Evolutionary conservation across 2,329 filamentous ascomycete species (phyloP).

Genomic region (Fusarium sp.): DNA sequence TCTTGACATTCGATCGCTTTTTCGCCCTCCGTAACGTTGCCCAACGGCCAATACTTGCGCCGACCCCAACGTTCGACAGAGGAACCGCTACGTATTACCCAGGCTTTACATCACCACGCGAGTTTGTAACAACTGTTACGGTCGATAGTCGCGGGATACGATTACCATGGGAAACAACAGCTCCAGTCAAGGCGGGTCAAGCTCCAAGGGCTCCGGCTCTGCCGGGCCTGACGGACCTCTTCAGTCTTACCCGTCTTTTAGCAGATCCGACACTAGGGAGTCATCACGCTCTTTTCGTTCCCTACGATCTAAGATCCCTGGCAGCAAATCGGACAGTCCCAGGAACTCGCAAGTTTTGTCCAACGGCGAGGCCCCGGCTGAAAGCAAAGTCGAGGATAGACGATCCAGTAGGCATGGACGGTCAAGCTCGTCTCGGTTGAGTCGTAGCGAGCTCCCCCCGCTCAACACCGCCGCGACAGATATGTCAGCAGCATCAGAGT

Average conservation of each 20-base stretch:
- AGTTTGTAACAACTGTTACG: conserved; percentile 44
- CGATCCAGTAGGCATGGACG: conserved; percentile 72
- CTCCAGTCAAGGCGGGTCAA: conserved; percentile 64
- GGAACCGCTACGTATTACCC: conserved; percentile 36
- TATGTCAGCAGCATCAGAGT: conserved; percentile 52
- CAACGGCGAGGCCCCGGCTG: conserved; percentile 64
- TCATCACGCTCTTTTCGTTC: conserved; percentile 86
- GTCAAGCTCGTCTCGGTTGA: conserved; percentile 57
- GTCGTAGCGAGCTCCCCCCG: conserved; percentile 56
- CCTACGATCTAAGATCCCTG: conserved; percentile 89
- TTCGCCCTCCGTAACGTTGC: conserved; percentile 62
- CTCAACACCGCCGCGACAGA: conserved; percentile 55
- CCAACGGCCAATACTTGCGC: conserved; percentile 12
- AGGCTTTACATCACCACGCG: conserved; percentile 42
- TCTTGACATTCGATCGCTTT: conserved; percentile 60
- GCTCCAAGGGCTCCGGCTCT: conserved; percentile 60
- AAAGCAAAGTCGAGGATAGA: conserved; percentile 73
- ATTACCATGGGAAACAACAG: conserved; percentile 76
- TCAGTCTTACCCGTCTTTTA: conserved; percentile 90
- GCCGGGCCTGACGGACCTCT: conserved; percentile 60
- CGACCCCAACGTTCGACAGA: conserved; percentile 21
- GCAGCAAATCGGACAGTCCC: conserved; percentile 80
- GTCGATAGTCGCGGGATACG: conserved; percentile 31
- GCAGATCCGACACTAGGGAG: conserved; percentile 91
- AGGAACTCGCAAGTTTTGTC: conserved; percentile 75